A percentile compares a stretch with the other conserved stretches of the same genome.
Evolutionary conservation across 768 basidiomycete genomes (phyloP).

Genomic region (Leccinum rimulosum): DNA sequence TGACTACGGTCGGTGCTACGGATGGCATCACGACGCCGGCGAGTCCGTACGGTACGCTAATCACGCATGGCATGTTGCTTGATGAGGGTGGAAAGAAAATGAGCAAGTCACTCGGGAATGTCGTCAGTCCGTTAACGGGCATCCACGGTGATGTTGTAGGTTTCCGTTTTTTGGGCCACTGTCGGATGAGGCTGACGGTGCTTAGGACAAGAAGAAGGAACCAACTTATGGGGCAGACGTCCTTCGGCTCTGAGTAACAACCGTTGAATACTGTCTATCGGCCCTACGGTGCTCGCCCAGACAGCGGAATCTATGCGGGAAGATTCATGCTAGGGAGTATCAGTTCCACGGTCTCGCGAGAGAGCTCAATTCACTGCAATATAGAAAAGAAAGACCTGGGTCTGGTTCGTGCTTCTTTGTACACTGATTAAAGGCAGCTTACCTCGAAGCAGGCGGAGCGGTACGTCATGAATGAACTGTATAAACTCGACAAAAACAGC

Average conservation of each 20-base stretch:
- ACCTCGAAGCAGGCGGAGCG: constrained; percentile 61
- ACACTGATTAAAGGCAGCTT: not conserved
- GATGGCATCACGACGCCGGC: constrained; percentile 15
- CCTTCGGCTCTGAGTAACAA: constrained; percentile 88
- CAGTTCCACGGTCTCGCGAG: constrained; percentile 28
- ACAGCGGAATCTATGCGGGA: constrained; percentile 75
- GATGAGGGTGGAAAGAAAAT: too few species aligned
- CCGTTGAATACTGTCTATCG: constrained; percentile 88
- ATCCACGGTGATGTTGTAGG: constrained; percentile 69
- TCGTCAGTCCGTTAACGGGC: too few species aligned
- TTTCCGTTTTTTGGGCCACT: constrained; percentile 3
- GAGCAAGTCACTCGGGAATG: too few species aligned
- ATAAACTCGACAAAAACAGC: constrained; percentile 64
- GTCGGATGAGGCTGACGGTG: constrained; percentile 1
- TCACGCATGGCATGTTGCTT: too few species aligned
- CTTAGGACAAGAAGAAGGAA: constrained; percentile 62
- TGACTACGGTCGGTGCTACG: constrained; percentile 65
- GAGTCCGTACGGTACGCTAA: constrained; percentile 50
- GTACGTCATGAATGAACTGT: constrained; percentile 84
- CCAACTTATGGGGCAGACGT: constrained; percentile 85
- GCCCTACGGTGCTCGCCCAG: constrained; percentile 72
- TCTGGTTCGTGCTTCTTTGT: constrained; percentile 47
- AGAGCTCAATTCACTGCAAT: not conserved
- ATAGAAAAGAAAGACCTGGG: constrained; percentile 47
- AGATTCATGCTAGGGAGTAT: constrained; percentile 86